Conservation (phyloP, 1,139 yeast genomes). For the Nakaseomyces uthaithaninus region DNA sequence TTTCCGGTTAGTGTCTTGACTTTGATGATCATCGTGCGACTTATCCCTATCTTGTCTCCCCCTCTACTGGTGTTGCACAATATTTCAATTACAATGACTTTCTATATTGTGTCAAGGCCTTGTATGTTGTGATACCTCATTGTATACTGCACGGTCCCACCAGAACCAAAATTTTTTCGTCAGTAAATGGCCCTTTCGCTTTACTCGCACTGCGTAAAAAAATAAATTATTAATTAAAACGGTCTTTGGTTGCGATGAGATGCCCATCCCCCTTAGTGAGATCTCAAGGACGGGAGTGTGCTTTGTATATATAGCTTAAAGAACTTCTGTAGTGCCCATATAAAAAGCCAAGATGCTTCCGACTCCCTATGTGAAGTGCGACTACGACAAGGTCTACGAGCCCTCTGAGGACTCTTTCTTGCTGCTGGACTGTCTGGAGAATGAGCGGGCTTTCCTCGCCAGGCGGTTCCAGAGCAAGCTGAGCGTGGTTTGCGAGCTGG, state of each 20-base stretch:
- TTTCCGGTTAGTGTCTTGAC: conserved; percentile 67
- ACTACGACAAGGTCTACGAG: conserved; percentile 63
- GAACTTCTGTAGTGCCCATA: no score
- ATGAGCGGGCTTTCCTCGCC: conserved; percentile 37
- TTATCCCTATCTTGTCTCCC: neutral
- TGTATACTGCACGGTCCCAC: no score
- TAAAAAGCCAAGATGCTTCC: conserved; percentile 41
- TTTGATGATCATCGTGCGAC: conserved; percentile 24
- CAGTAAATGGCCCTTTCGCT: no score
- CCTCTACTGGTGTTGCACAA: neutral
- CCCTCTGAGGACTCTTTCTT: conserved; percentile 90
- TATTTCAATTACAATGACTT: neutral
- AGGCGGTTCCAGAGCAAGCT: conserved; percentile 28
- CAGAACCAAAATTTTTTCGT: no score
- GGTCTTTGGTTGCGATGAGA: no score
- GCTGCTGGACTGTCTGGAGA: conserved; percentile 69
- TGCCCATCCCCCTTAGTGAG: no score
- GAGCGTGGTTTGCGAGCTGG: conserved; percentile 74
- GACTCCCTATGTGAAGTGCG: conserved; percentile 45
- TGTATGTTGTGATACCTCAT: no score
- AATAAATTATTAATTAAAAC: no score
- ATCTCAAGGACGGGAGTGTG: no score
- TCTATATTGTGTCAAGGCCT: no score
- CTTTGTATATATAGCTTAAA: no score
- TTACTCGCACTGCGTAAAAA: no score